phyloP scores from a whole-genome alignment of 768 basidiomycete genomes.

The Suillus fuscotomentosus region DNA sequence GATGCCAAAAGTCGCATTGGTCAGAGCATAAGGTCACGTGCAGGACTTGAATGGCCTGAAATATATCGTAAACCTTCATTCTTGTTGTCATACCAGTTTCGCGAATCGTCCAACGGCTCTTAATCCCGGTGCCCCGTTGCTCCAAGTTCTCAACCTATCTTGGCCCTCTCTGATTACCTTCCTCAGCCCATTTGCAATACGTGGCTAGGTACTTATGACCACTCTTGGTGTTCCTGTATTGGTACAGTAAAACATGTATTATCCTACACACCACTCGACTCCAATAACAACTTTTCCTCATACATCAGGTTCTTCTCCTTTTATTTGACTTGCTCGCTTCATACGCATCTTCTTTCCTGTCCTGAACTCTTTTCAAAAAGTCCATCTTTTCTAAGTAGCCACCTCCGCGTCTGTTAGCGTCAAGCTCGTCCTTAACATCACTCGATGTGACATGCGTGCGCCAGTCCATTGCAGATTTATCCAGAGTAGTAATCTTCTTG shows the following conservation, averaged over 20 bases:
- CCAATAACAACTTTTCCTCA: not conserved
- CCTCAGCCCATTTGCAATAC: not conserved
- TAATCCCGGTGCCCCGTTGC: too few relatives aligned
- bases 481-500: slow-evolving; percentile 80
- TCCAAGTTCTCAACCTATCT: not conserved
- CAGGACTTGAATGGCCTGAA: slow-evolving; percentile 9
- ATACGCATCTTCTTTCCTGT: slow-evolving; percentile 62
- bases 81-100: not conserved
- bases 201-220: not conserved
- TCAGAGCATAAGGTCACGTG: slow-evolving; percentile 34
- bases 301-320: slow-evolving; percentile 33
- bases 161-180: not conserved
- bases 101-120: not conserved
- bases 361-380: slow-evolving; percentile 74
- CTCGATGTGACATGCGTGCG: slow-evolving; percentile 53
- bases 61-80: not conserved
- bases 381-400: slow-evolving; percentile 87
- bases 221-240: not conserved
- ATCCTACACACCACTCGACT: not conserved
- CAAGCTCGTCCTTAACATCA: slow-evolving; percentile 66
- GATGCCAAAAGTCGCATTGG: slow-evolving; percentile 40
- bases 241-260: not conserved
- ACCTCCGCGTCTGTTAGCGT: slow-evolving; percentile 68
- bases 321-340: slow-evolving; percentile 58
- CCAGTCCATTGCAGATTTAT: slow-evolving; percentile 91